Evolutionary conservation across 805 yeast genomes (phyloP).

Genomic region (Schwanniomyces pseudopolymorphus): DNA sequence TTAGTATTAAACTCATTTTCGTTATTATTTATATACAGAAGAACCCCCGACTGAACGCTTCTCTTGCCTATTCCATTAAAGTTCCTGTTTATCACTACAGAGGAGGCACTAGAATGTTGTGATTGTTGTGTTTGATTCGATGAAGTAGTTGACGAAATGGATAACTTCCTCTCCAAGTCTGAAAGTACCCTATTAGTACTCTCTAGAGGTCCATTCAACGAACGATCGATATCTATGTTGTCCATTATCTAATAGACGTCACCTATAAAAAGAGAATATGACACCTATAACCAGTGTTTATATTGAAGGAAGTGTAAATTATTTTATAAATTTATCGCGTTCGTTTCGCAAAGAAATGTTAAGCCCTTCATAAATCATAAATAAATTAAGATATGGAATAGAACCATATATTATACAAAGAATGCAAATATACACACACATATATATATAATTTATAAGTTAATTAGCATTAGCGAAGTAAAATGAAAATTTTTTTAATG

Average conservation of each 20-base stretch:
- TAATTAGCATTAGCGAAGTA: neutral
- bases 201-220: constrained; percentile 1
- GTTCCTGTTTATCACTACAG: constrained; percentile 16
- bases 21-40: constrained; percentile 31
- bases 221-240: neutral
- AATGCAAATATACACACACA: neutral
- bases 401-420: neutral
- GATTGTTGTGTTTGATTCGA: constrained; percentile 18
- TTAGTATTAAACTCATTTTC: constrained; percentile 29
- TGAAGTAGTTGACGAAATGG: constrained; percentile 27
- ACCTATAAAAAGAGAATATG: neutral
- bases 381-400: neutral
- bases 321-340: neutral
- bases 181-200: constrained; percentile 1
- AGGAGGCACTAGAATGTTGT: constrained; percentile 16
- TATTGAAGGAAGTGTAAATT: neutral
- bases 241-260: neutral
- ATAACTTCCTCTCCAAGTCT: constrained; percentile 29
- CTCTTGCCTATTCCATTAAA: constrained; percentile 22
- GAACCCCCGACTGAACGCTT: constrained; percentile 31
- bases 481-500: neutral
- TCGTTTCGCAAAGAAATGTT: neutral
- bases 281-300: neutral
- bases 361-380: neutral
- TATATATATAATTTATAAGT: neutral